These are phyloP conservation scores for Solanum pinnatisectum DNA, from an alignment of 257 asterid species.

Conservation along the genomic window DNA sequence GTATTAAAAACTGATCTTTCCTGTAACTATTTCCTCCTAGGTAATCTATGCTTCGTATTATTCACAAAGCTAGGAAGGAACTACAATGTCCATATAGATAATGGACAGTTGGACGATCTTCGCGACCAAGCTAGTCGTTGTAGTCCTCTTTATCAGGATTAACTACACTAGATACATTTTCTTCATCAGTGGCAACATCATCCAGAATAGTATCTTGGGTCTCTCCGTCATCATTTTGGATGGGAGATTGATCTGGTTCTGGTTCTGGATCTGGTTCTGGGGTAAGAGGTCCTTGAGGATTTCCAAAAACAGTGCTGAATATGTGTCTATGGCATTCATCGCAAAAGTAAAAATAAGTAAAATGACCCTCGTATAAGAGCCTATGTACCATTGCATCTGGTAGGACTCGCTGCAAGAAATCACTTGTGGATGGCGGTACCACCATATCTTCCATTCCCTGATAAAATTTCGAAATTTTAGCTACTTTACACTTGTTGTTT, in stretches of 20 bases:
- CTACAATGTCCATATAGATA: not conserved
- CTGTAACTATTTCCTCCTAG: slow-evolving; percentile 1
- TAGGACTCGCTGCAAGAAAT: slow-evolving; percentile 68
- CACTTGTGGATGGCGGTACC: slow-evolving; percentile 80
- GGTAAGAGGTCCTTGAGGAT: slow-evolving; percentile 66
- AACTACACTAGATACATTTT: slow-evolving; percentile 6
- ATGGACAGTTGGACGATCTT: not conserved
- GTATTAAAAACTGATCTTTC: not conserved
- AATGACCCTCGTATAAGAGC: slow-evolving; percentile 82
- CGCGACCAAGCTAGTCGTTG: not conserved
- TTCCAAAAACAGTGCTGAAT: slow-evolving; percentile 51
- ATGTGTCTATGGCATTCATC: slow-evolving; percentile 80
- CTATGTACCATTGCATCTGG: slow-evolving; percentile 83
- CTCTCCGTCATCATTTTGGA: slow-evolving; percentile 16
- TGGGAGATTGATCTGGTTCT: slow-evolving; percentile 11
- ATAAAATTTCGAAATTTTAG: not conserved
- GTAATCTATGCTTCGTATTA: not conserved
- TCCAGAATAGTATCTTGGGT: slow-evolving; percentile 8
- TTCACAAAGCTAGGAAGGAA: not conserved
- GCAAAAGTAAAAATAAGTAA: slow-evolving; percentile 73
- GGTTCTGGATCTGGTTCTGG: not conserved
- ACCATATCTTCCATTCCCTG: slow-evolving; percentile 81
- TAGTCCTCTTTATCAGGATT: not conserved
- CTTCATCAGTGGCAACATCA: slow-evolving; percentile 13
- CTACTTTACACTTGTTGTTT: not conserved